Evolutionary conservation across 2,329 filamentous ascomycete genomes (phyloP).

Genomic region (Xylariales sp.): DNA sequence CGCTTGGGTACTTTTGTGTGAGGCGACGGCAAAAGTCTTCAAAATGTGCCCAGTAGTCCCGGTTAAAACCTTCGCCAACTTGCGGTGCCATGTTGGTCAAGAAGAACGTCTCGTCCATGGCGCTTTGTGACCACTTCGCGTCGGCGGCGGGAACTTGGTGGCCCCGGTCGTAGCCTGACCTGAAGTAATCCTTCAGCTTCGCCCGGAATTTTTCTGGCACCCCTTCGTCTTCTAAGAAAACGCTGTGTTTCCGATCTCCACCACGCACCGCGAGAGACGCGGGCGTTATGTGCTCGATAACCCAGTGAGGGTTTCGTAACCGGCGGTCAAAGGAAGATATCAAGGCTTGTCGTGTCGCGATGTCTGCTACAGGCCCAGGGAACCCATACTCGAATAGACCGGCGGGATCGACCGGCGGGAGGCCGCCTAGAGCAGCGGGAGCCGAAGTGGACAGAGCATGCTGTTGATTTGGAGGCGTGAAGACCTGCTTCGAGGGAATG

Average conservation of each 20-base stretch:
- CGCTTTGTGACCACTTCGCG: constrained; percentile 91
- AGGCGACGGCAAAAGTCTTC: constrained; percentile 95
- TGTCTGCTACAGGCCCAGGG: constrained; percentile 87
- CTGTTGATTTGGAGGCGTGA: constrained; percentile 51
- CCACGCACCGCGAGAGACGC: constrained; percentile 79
- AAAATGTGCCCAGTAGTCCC: constrained; percentile 99
- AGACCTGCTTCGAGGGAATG: constrained; percentile 70
- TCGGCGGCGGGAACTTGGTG: constrained; percentile 98
- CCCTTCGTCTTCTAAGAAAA: constrained; percentile 81
- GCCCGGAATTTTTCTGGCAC: constrained; percentile 91
- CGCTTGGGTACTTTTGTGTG: constrained; percentile 82
- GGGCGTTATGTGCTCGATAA: constrained; percentile 94
- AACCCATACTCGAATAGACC: constrained; percentile 90
- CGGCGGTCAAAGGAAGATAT: constrained; percentile 91
- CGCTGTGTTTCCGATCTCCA: constrained; percentile 85
- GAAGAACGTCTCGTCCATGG: constrained; percentile 95
- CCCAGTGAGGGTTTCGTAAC: constrained; percentile 92
- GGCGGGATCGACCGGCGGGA: constrained; percentile 73
- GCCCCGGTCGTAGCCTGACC: constrained; percentile 93
- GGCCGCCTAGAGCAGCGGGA: constrained; percentile 48
- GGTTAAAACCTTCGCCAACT: constrained; percentile 97
- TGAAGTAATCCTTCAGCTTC: constrained; percentile 91
- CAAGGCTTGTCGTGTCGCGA: constrained; percentile 79
- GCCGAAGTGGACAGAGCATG: constrained; percentile 47
- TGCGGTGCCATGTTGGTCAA: constrained; percentile 98